These are phyloP conservation scores for Exophiala sp. DNA, from an alignment of 2,329 filamentous ascomycete genomes.

Conservation along the genomic window DNA sequence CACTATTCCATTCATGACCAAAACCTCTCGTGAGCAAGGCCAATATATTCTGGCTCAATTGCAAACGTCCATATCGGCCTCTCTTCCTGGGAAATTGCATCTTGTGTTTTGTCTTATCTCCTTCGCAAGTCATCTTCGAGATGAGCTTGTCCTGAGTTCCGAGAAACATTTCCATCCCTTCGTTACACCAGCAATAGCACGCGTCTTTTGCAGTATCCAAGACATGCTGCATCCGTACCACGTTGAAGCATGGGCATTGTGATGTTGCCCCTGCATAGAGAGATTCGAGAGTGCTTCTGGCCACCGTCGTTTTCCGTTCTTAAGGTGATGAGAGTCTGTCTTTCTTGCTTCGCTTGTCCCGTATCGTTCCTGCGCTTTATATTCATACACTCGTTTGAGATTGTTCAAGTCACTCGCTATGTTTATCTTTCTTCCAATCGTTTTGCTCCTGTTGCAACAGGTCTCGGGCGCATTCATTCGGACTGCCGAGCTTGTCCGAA, in stretches of 20 bases:
- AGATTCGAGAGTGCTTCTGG: no score
- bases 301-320: no score
- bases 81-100: slow-evolving; percentile 9
- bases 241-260: background rate
- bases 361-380: background rate
- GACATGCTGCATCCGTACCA: slow-evolving; percentile 15
- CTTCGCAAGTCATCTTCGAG: background rate
- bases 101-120: slow-evolving; percentile 11
- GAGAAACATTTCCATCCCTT: slow-evolving; percentile 7
- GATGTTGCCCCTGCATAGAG: background rate
- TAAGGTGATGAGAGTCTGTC: background rate
- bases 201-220: slow-evolving; percentile 4
- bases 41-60: slow-evolving; percentile 5
- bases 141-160: background rate
- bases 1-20: background rate
- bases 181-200: slow-evolving; percentile 4
- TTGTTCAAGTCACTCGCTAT: slow-evolving; percentile 16
- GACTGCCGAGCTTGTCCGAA: slow-evolving; percentile 18
- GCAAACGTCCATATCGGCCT: background rate
- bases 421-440: slow-evolving; percentile 18
- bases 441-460: slow-evolving; percentile 14
- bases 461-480: slow-evolving; percentile 17
- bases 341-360: background rate
- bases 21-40: background rate
- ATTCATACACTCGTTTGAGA: background rate